Evolutionary conservation across 352 stramenopile species (phyloP), one percentile per base, ranked within the genome.

Genomic region (Pythium graminicola): DNA sequence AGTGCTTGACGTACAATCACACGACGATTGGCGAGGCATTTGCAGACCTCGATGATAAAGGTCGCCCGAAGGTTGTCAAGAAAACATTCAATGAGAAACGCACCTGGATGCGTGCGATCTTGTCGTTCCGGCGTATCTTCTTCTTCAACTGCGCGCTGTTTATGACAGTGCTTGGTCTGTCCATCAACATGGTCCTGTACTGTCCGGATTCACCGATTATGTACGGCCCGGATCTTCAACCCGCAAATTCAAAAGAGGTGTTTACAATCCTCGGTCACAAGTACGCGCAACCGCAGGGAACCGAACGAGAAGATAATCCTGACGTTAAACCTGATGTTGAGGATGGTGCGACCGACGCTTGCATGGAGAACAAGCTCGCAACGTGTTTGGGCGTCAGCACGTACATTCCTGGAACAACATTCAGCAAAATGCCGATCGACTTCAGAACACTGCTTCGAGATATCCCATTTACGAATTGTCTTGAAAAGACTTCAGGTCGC

Each of bases 41-140:
- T 48, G 76, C 48, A 1, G 70, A 85, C 40, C 57, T 84, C 19
- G 78, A 93, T 67, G 89, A 89, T 60, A 93, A 93, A 48, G 82
- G 82, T 3, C 68, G 69, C 19, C 79, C 81, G 7, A 91, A 93
- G 58, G 60, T 79, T 20, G 80, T 87, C 31, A 89, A 89, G 64
- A 93, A 93, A 52, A 87, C 74, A n/a, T 93, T 82, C 57, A 65
- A 76, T 23, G 82, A 93, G 60, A 89, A 85, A 40, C 78, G 80
- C 2, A 81, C 74, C 28, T 93, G 81, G 80, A 36, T 88, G 7
- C 78, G 82, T 10, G 82, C 82, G 20, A 54, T 93, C 13, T 55
- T 85, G 27, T 87, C 80, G 7, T 93, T 91, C 62, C 79, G 78
- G 4, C 83, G 78, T 42, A 89, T 93, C 55, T 91, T 93, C 47